Percentiles rank a stretch among this genome's conserved stretches.
phyloP scores from a whole-genome alignment of 2,329 filamentous ascomycete genomes.

The Endocalyx cinctus region DNA sequence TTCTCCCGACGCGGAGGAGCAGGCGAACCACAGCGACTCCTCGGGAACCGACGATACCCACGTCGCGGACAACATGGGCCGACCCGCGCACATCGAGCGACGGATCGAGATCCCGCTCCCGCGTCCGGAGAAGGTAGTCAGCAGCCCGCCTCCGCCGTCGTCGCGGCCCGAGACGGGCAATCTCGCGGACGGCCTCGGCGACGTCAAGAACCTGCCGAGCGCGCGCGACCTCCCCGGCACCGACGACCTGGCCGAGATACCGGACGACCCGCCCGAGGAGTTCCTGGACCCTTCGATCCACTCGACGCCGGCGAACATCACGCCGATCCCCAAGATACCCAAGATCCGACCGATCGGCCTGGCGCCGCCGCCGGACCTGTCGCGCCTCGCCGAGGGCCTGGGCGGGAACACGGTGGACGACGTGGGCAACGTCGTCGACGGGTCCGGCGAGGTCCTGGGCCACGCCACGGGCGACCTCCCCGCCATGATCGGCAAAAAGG shows the following conservation, averaged over 20 bases:
- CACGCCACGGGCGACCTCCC: slow-evolving; percentile 50
- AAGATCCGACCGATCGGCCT: slow-evolving; percentile 37
- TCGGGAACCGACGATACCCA: slow-evolving; percentile 1
- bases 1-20: no score
- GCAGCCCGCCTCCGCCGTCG: slow-evolving; percentile 8
- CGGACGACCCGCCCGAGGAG: slow-evolving; percentile 27
- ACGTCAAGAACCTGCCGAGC: slow-evolving; percentile 18
- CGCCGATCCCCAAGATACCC: slow-evolving; percentile 37
- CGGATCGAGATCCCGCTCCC: slow-evolving; percentile 28
- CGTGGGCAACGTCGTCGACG: slow-evolving; percentile 49
- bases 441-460: slow-evolving; percentile 45
- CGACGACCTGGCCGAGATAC: slow-evolving; percentile 15
- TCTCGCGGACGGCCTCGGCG: slow-evolving; percentile 13
- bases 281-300: slow-evolving; percentile 27
- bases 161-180: slow-evolving; percentile 9
- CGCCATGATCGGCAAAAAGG: slow-evolving; percentile 47
- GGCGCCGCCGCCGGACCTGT: slow-evolving; percentile 23
- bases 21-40: no score
- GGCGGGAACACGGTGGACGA: slow-evolving; percentile 47
- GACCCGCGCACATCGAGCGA: slow-evolving; percentile 24
- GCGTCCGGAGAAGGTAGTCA: slow-evolving; percentile 13
- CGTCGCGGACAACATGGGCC: slow-evolving; percentile 25
- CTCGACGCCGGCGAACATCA: slow-evolving; percentile 32
- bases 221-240: slow-evolving; percentile 17
- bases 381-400: slow-evolving; percentile 35